A percentile compares a stretch with the other conserved stretches of the same genome.
These are phyloP conservation scores for Thielaviopsis punctulata DNA, from an alignment of 2,329 filamentous ascomycete genomes.

Conservation along the genomic window DNA sequence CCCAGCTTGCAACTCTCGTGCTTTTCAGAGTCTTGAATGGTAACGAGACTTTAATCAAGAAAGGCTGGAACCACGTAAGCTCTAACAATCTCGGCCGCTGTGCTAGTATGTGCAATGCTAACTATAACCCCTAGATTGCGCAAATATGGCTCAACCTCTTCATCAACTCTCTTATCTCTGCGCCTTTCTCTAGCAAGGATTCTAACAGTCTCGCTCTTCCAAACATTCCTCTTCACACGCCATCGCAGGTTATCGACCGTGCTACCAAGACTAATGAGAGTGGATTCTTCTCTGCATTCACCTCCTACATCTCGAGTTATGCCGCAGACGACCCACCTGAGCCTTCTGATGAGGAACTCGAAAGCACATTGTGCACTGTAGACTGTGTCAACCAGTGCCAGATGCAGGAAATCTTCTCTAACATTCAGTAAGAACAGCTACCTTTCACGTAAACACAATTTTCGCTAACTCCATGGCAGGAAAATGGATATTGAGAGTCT, in stretches of 20 bases:
- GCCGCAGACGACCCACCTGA: slow-evolving; percentile 95
- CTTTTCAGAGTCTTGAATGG: slow-evolving; percentile 81
- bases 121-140: slow-evolving; percentile 45
- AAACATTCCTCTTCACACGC: slow-evolving; percentile 74
- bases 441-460: slow-evolving; percentile 19
- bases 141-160: slow-evolving; percentile 93
- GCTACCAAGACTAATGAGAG: slow-evolving; percentile 61
- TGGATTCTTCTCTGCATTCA: slow-evolving; percentile 84
- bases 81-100: slow-evolving; percentile 1
- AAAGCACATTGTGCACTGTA: slow-evolving; percentile 85
- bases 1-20: slow-evolving; percentile 86
- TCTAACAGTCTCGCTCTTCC: slow-evolving; percentile 29
- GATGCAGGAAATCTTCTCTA: slow-evolving; percentile 64
- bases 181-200: slow-evolving; percentile 46
- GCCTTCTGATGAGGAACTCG: slow-evolving; percentile 89
- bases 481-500: slow-evolving; percentile 43
- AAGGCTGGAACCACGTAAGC: slow-evolving; percentile 65
- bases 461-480: slow-evolving; percentile 21
- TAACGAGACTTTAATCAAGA: slow-evolving; percentile 58
- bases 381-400: slow-evolving; percentile 87
- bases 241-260: slow-evolving; percentile 83
- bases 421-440: slow-evolving; percentile 43
- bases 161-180: slow-evolving; percentile 78
- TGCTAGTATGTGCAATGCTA: slow-evolving; percentile 15
- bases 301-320: slow-evolving; percentile 96